A percentile compares a stretch with the other conserved stretches of the same genome.
Conservation (phyloP, 192 early-diverging fungal species). For the Dissophora ornata region DNA sequence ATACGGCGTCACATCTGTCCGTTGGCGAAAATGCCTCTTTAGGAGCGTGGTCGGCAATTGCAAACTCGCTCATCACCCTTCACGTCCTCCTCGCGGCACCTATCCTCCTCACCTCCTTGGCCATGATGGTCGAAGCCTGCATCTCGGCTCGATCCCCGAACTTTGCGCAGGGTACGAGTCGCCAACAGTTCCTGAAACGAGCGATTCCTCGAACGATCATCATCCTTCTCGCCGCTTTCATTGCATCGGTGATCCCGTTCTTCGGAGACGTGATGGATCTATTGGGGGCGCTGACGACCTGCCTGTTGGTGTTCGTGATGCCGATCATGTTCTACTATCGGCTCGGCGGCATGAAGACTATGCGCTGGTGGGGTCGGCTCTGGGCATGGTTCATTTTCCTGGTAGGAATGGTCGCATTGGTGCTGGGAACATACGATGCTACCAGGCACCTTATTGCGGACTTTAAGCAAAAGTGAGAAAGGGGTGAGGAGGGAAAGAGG, state of each 20-base stretch:
- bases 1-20: too few relatives aligned
- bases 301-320: conserved; percentile 75
- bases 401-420: conserved; percentile 62
- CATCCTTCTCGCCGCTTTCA: conserved; percentile 61
- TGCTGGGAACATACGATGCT: conserved; percentile 65
- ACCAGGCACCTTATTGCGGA: conserved; percentile 62
- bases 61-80: conserved; percentile 77
- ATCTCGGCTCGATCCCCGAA: conserved; percentile 54
- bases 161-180: conserved; percentile 43
- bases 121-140: conserved; percentile 65
- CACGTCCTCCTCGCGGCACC: conserved; percentile 86
- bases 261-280: conserved; percentile 84
- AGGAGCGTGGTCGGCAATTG: conserved; percentile 66
- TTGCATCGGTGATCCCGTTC: conserved; percentile 77
- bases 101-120: conserved; percentile 77
- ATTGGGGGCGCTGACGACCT: conserved; percentile 78
- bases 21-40: too few relatives aligned
- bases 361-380: conserved; percentile 54
- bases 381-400: conserved; percentile 65
- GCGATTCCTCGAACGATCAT: conserved; percentile 64
- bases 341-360: conserved; percentile 68
- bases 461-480: conserved; percentile 16
- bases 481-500: too few relatives aligned
- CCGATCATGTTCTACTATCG: conserved; percentile 78
- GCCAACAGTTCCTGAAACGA: conserved; percentile 63